These are phyloP conservation scores for Backusella morwellensis DNA, from an alignment of 192 early-diverging fungal species.

Conservation along the genomic window DNA sequence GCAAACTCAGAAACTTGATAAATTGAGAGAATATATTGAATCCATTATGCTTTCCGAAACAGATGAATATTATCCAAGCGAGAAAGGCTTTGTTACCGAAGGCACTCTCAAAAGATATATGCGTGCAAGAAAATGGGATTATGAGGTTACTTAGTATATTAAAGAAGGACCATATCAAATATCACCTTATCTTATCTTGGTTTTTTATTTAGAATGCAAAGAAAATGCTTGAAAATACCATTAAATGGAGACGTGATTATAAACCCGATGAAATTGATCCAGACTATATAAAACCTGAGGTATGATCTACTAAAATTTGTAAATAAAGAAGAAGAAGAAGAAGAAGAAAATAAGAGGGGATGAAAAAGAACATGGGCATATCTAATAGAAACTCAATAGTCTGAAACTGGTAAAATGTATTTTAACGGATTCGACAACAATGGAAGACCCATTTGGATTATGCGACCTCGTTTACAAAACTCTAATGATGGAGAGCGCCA, in stretches of 20 bases:
- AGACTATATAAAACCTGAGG: slow-evolving; percentile 74
- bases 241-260: slow-evolving; percentile 77
- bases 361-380: neutral
- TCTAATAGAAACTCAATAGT: slow-evolving; percentile 27
- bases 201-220: slow-evolving; percentile 36
- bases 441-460: slow-evolving; percentile 73
- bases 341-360: no score
- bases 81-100: slow-evolving; percentile 33
- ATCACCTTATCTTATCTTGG: neutral
- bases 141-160: slow-evolving; percentile 12
- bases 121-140: slow-evolving; percentile 40
- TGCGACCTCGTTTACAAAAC: slow-evolving; percentile 78
- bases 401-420: slow-evolving; percentile 81
- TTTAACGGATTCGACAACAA: slow-evolving; percentile 77
- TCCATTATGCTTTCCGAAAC: slow-evolving; percentile 19
- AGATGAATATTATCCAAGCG: slow-evolving; percentile 33
- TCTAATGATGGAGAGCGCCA: slow-evolving; percentile 70
- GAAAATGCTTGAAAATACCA: slow-evolving; percentile 65
- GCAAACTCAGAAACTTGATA: slow-evolving; percentile 24
- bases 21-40: slow-evolving; percentile 20
- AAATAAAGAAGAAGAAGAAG: no score
- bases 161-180: neutral
- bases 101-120: slow-evolving; percentile 34
- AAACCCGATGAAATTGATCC: slow-evolving; percentile 69
- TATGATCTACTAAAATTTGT: slow-evolving; percentile 13